Conservation (phyloP, 2,329 filamentous ascomycete species). For the Arthrobotrys sinensis region DNA sequence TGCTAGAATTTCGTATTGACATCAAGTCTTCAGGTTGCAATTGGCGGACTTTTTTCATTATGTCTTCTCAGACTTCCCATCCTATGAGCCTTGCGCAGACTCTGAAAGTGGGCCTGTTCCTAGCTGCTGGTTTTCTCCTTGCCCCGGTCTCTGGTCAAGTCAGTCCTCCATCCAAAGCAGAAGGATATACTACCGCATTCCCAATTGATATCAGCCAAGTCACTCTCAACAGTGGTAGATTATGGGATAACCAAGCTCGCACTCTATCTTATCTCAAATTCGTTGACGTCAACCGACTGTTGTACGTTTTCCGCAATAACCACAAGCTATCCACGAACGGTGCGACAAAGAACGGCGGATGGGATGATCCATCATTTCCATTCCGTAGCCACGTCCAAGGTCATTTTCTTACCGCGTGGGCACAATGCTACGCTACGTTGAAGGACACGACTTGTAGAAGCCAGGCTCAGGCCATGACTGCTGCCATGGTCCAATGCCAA, state of each 20-base stretch:
- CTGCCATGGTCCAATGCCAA: slow-evolving; percentile 72
- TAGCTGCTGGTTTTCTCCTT: neutral
- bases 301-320: slow-evolving; percentile 71
- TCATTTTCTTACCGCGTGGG: slow-evolving; percentile 72
- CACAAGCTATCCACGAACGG: slow-evolving; percentile 70
- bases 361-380: slow-evolving; percentile 73
- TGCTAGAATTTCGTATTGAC: too few species aligned
- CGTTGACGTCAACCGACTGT: slow-evolving; percentile 69
- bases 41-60: too few species aligned
- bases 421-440: slow-evolving; percentile 70
- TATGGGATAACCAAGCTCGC: slow-evolving; percentile 70
- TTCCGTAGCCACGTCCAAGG: slow-evolving; percentile 72
- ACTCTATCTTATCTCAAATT: slow-evolving; percentile 70
- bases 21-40: too few species aligned
- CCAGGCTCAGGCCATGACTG: slow-evolving; percentile 70
- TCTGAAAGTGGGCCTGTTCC: neutral
- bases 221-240: slow-evolving; percentile 68
- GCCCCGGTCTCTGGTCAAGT: slow-evolving; percentile 61
- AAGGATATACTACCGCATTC: slow-evolving; percentile 66
- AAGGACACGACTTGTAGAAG: slow-evolving; percentile 69
- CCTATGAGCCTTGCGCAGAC: neutral
- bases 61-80: too few species aligned
- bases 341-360: slow-evolving; percentile 70
- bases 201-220: slow-evolving; percentile 69
- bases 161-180: slow-evolving; percentile 64